Evolutionary conservation across 306 rosid species (phyloP).

Genomic region (Prunus mume): DNA sequence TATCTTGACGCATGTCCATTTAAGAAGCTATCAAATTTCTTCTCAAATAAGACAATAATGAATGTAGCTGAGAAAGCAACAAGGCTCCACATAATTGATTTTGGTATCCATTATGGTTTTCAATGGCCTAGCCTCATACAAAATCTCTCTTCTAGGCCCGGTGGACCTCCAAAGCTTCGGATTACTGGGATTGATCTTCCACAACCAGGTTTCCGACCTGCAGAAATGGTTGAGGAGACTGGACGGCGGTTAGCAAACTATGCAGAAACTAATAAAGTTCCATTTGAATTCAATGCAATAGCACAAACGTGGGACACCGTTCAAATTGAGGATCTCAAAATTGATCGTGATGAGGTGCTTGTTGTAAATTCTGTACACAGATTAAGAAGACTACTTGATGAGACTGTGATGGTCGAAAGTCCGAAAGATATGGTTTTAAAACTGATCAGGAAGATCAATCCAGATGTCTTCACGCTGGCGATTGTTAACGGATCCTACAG

Average conservation of each 20-base stretch:
- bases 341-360: constrained; percentile 31
- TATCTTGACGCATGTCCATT: constrained; percentile 40
- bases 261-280: constrained; percentile 33
- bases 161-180: constrained; percentile 43
- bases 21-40: constrained; percentile 30
- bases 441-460: constrained; percentile 34
- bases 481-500: no score
- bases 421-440: constrained; percentile 33
- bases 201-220: constrained; percentile 42
- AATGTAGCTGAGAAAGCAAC: constrained; percentile 32
- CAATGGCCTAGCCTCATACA: constrained; percentile 38
- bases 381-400: constrained; percentile 38
- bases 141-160: constrained; percentile 25
- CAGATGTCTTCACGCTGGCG: constrained; percentile 25
- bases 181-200: constrained; percentile 41
- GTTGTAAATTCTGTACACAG: constrained; percentile 33
- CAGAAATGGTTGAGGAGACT: constrained; percentile 17
- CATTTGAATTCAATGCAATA: constrained; percentile 38
- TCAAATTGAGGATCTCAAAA: constrained; percentile 39
- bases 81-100: constrained; percentile 38
- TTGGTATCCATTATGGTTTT: constrained; percentile 35
- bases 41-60: constrained; percentile 37
- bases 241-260: constrained; percentile 18
- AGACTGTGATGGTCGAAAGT: constrained; percentile 34
- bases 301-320: constrained; percentile 43